Percentiles rank a stretch among this genome's conserved stretches.
phyloP scores from a whole-genome alignment of 345 rosid genomes.

The Anacardium occidentale region DNA sequence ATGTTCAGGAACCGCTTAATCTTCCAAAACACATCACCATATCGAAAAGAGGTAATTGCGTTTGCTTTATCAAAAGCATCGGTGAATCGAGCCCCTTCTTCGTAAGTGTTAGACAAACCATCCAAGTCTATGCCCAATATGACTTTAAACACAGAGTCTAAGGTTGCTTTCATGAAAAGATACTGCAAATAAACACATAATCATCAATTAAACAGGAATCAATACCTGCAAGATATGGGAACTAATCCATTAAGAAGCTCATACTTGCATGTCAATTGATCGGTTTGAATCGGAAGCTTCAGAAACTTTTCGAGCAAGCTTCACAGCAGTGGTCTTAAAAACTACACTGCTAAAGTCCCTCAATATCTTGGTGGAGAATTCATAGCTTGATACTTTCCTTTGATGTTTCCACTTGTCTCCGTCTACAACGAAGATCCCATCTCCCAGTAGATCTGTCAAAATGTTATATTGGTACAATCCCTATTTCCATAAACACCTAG shows the following conservation, averaged over 20 bases:
- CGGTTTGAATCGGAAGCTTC: conserved; percentile 24
- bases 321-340: conserved; percentile 26
- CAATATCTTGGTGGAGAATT: conserved; percentile 32
- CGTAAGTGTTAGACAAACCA: conserved; percentile 18
- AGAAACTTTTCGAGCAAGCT: conserved; percentile 26
- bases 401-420: conserved; percentile 45
- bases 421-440: conserved; percentile 42
- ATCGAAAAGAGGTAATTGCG: not conserved
- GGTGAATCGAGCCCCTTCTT: conserved; percentile 16
- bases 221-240: not conserved
- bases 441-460: conserved; percentile 26
- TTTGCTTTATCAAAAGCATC: conserved; percentile 25
- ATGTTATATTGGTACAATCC: conserved; percentile 10
- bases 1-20: conserved; percentile 25
- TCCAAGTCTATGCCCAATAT: conserved; percentile 31
- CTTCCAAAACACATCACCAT: conserved; percentile 24
- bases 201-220: not conserved
- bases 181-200: conserved; percentile 14
- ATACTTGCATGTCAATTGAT: conserved; percentile 27
- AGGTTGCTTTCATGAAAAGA: conserved; percentile 26
- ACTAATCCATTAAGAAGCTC: not conserved
- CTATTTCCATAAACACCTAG: not conserved
- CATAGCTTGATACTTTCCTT: conserved; percentile 36
- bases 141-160: conserved; percentile 28
- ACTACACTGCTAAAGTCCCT: conserved; percentile 35